These are phyloP conservation scores for Pleurotus pulmonarius DNA, from an alignment of 768 basidiomycete species.

Conservation along the genomic window DNA sequence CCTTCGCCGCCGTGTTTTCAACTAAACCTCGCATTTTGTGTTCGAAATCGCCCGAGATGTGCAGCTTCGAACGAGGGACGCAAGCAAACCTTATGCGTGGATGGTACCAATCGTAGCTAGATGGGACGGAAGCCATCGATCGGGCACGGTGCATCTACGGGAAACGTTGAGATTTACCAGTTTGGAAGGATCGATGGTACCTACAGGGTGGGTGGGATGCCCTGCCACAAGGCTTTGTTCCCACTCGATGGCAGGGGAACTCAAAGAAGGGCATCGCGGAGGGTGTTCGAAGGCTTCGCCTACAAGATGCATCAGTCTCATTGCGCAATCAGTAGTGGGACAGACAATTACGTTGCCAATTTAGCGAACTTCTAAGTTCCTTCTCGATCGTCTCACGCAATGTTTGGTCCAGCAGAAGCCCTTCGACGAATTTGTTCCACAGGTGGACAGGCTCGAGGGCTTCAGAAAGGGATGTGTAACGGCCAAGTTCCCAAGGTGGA, in stretches of 20 bases:
- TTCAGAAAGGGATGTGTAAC: conserved; percentile 18
- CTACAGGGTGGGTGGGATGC: conserved; percentile 57
- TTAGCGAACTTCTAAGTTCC: conserved; percentile 40
- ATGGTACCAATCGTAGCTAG: conserved; percentile 50
- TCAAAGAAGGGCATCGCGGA: conserved; percentile 36
- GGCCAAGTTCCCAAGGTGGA: conserved; percentile 36
- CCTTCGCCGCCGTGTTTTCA: conserved; percentile 26
- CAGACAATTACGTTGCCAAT: conserved; percentile 37
- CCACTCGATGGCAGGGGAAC: conserved; percentile 45
- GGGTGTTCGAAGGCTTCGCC: conserved; percentile 36
- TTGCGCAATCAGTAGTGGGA: too few species aligned
- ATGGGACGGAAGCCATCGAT: conserved; percentile 28
- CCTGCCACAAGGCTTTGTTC: conserved; percentile 58
- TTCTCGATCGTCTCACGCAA: conserved; percentile 30
- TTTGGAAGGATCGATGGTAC: conserved; percentile 9
- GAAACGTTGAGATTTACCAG: conserved; percentile 1
- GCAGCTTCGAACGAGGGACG: conserved; percentile 32
- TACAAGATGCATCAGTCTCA: conserved; percentile 11
- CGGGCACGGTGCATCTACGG: conserved; percentile 55
- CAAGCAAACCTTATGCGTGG: conserved; percentile 46
- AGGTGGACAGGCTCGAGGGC: conserved; percentile 31
- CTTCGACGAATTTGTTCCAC: conserved; percentile 41
- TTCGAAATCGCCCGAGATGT: conserved; percentile 42
- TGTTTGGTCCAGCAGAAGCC: conserved; percentile 26
- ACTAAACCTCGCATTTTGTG: conserved; percentile 27